A percentile compares a stretch with the other conserved stretches of the same genome.
phyloP scores from a whole-genome alignment of 371 early-diverging fungal species.

The Mortierella sp. region DNA sequence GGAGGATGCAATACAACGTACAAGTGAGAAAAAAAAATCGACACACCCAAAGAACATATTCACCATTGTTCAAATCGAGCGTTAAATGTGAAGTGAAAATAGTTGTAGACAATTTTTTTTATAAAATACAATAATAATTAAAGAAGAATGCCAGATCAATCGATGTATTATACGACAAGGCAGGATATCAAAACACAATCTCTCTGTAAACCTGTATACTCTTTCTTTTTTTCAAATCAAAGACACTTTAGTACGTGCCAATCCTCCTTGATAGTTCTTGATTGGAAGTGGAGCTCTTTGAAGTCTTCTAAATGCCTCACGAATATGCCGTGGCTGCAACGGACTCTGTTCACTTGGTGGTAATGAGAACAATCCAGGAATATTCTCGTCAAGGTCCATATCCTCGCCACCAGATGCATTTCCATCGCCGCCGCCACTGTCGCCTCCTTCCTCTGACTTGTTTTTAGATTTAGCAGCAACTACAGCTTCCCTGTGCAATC shows the following conservation, averaged over 20 bases:
- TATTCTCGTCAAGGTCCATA: conserved; percentile 56
- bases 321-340: conserved; percentile 86
- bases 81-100: too few species aligned
- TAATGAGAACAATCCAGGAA: conserved; percentile 78
- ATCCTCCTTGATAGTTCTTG: conserved; percentile 82
- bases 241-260: conserved; percentile 81
- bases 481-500: conserved; percentile 42
- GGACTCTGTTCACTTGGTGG: conserved; percentile 86
- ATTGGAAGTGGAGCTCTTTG: conserved; percentile 81
- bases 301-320: conserved; percentile 89
- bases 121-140: not conserved
- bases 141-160: too few species aligned
- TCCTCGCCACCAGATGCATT: conserved; percentile 14
- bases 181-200: not conserved
- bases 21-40: not conserved
- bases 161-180: too few species aligned
- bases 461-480: conserved; percentile 44
- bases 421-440: not conserved
- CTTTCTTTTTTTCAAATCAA: conserved; percentile 65
- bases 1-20: not conserved
- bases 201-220: not conserved
- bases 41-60: not conserved
- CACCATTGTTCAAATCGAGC: not conserved
- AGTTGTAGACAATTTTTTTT: too few species aligned
- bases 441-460: conserved; percentile 26